Evolutionary conservation across 352 stramenopile genomes (phyloP), one percentile per base, ranked within the genome.

Genomic region (Plasmopara halstedii): DNA sequence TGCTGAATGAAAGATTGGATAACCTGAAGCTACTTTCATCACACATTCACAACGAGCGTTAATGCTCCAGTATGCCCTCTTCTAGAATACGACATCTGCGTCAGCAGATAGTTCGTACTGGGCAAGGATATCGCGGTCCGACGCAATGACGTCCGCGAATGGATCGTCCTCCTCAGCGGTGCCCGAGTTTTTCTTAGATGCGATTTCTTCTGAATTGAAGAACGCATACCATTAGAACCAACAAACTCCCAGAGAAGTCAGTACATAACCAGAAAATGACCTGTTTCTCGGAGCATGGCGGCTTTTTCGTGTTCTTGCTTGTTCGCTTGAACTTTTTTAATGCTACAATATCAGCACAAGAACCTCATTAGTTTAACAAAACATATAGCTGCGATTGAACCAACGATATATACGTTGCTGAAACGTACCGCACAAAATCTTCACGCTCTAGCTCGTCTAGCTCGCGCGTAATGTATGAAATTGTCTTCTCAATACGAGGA

Each of bases 361-460:
- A 35, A 35, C 11, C 11, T 11, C 26, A 6, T 31, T 11, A 31
- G 6, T 31, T 31, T 31, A 31, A 31, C 6, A 31, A 4, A 18
- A 2, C 25, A 5, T 4, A 29, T 29, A 29, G 25, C 25, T 4
- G n/a, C n/a, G n/a, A n/a, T n/a, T 10, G 11, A 29, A 29, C 6
- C 25, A 29, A 10, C 11, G 0, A 11, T 39, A 17, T 9, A 27
- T 21, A 31, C 4, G 41, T 18, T 10, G 14, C 15, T 20, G 20
- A 11, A 18, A 67, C 67, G 10, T 45, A 90, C 74, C 78, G 73
- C 38, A 90, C 78, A 27, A 95, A 95, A 49, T 97, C 93, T 67
- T 99, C 97, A 73, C 97, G 88, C 70, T 99, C 96, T 42, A 99
- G 78, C 66, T 99, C 96, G 70, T 99, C 96, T 25, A 99, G 74